These are phyloP conservation scores for Tulasnella calospora DNA, from an alignment of 768 basidiomycete species.

Conservation along the genomic window DNA sequence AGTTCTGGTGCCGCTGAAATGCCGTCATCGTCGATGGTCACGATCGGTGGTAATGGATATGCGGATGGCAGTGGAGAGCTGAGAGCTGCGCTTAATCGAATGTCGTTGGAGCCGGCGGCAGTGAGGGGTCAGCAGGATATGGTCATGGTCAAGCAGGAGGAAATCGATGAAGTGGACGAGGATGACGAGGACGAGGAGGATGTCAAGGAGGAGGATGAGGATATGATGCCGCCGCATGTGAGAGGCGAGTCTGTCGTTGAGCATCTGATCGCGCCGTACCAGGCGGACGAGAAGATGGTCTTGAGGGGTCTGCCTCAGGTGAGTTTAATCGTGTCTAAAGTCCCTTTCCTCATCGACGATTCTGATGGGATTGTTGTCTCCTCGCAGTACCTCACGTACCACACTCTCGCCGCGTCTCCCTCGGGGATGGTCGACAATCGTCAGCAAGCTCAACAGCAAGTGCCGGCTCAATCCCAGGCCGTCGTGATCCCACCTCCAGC, in stretches of 20 bases:
- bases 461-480: background rate
- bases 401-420: constrained; percentile 28
- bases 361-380: background rate
- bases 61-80: background rate
- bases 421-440: background rate
- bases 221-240: background rate
- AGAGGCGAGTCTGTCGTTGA: background rate
- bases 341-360: background rate
- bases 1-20: background rate
- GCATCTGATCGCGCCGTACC: constrained; percentile 19
- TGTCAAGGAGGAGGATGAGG: background rate
- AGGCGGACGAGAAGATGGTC: constrained; percentile 8
- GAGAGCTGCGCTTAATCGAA: background rate
- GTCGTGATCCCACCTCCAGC: constrained; percentile 1
- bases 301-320: constrained; percentile 25
- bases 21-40: background rate
- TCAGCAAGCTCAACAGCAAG: background rate
- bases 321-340: background rate
- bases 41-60: background rate
- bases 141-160: background rate
- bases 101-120: background rate
- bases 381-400: constrained; percentile 28
- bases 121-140: background rate
- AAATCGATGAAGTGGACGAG: background rate
- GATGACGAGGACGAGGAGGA: background rate